Evolutionary conservation across 2,329 filamentous ascomycete species (phyloP).

Genomic region (Xylaria sp.): DNA sequence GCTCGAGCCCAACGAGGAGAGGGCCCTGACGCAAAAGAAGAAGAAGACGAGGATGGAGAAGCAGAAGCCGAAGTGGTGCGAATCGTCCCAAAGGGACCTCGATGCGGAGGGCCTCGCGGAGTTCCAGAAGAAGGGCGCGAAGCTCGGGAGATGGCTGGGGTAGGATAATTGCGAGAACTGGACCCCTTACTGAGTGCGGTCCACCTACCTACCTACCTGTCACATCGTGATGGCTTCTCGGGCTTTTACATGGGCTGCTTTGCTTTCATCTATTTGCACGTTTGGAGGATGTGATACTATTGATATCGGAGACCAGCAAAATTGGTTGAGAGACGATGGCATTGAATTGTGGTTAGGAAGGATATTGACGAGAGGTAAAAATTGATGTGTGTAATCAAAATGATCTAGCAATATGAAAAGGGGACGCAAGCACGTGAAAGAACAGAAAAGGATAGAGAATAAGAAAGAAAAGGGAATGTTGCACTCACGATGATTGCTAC

Average conservation of each 20-base stretch:
- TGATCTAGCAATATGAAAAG: background rate
- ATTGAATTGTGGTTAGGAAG: background rate
- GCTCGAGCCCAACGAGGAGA: background rate
- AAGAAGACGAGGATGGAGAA: background rate
- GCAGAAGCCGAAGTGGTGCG: background rate
- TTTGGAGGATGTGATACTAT: background rate
- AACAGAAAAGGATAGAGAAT: background rate
- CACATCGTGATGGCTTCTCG: background rate
- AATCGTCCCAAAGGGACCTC: background rate
- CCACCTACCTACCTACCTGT: background rate
- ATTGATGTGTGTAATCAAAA: background rate
- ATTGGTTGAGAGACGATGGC: background rate
- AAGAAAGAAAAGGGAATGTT: background rate
- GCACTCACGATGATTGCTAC: background rate
- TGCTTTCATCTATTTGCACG: background rate
- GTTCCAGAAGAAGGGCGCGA: constrained; percentile 7
- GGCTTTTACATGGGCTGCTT: background rate
- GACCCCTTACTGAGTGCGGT: constrained; percentile 17
- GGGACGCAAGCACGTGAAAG: background rate
- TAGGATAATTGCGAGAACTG: constrained; percentile 22
- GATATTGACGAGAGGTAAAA: background rate
- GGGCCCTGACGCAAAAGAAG: too few relatives aligned
- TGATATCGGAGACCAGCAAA: background rate
- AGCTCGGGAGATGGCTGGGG: constrained; percentile 28
- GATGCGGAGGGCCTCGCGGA: background rate